Conservation (phyloP, 2,329 filamentous ascomycete genomes). For the Xylaria sp. region DNA sequence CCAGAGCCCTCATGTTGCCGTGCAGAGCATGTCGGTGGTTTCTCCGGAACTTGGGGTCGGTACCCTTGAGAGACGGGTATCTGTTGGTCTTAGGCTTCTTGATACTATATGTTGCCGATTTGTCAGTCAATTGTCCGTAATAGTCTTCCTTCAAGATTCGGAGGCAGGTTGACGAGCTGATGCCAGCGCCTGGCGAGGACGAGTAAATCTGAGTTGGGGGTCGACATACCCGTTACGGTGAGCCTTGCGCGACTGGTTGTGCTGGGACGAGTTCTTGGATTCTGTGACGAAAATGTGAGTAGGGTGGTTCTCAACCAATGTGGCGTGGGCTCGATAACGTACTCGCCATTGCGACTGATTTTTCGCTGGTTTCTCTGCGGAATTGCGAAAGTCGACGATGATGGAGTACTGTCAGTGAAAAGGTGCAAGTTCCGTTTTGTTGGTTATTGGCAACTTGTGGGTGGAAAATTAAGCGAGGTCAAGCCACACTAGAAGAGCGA, state of each 20-base stretch:
- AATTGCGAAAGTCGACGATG: conserved; percentile 29
- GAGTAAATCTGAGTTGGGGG: conserved; percentile 8
- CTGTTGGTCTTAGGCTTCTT: conserved; percentile 99
- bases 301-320: background rate
- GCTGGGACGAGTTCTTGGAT: conserved; percentile 99
- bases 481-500: conserved; percentile 20
- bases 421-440: conserved; percentile 28
- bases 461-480: conserved; percentile 39
- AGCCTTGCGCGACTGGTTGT: conserved; percentile 98
- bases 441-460: conserved; percentile 36
- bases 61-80: conserved; percentile 98
- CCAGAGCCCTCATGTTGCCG: conserved; percentile 97
- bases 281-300: conserved; percentile 58
- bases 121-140: conserved; percentile 16
- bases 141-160: background rate
- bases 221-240: conserved; percentile 93
- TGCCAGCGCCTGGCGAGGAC: conserved; percentile 4
- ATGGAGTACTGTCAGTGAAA: conserved; percentile 28
- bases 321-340: conserved; percentile 43
- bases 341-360: conserved; percentile 68
- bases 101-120: conserved; percentile 66
- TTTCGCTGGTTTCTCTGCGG: conserved; percentile 28
- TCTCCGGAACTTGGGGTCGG: conserved; percentile 99
- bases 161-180: background rate
- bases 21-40: conserved; percentile 99